Conservation (phyloP, 257 asterid species). For the Anisodus acutangulus region DNA sequence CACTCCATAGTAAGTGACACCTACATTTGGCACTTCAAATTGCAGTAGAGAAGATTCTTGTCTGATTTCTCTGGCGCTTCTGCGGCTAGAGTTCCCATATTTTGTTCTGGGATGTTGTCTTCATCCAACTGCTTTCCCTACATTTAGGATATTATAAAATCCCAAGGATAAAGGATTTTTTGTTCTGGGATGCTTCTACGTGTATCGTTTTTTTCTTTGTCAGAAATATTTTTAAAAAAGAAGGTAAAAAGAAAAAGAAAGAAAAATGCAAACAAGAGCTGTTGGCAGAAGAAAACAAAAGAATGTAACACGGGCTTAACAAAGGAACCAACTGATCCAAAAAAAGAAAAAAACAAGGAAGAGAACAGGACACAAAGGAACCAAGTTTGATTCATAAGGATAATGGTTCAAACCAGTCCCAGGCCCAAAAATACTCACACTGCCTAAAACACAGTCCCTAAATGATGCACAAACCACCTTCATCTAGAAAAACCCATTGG, state of each 20-base stretch:
- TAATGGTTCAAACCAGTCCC: background rate
- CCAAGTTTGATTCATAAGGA: background rate
- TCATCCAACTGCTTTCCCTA: slow-evolving; percentile 74
- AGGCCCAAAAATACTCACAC: background rate
- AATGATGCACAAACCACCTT: background rate
- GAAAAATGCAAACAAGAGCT: background rate
- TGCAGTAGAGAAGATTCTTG: background rate
- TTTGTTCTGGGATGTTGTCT: slow-evolving; percentile 29
- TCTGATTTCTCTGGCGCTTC: background rate
- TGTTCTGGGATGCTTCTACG: too few species aligned
- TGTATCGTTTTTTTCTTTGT: background rate
- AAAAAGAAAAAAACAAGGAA: background rate
- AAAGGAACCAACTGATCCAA: background rate
- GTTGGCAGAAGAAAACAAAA: background rate
- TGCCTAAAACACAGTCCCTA: slow-evolving; percentile 27
- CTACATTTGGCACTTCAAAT: slow-evolving; percentile 1
- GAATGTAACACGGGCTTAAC: background rate
- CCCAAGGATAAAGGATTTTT: too few species aligned
- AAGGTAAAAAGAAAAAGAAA: background rate
- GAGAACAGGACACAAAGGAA: background rate
- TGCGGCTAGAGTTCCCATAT: background rate
- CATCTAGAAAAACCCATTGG: background rate
- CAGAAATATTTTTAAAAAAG: background rate
- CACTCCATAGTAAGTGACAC: slow-evolving; percentile 31
- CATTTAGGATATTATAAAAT: too few species aligned